Evolutionary conservation across 1,284 basidiomycete species (phyloP), one percentile per base, ranked within the genome.

Genomic region (Cystobasidium slooffiae): DNA sequence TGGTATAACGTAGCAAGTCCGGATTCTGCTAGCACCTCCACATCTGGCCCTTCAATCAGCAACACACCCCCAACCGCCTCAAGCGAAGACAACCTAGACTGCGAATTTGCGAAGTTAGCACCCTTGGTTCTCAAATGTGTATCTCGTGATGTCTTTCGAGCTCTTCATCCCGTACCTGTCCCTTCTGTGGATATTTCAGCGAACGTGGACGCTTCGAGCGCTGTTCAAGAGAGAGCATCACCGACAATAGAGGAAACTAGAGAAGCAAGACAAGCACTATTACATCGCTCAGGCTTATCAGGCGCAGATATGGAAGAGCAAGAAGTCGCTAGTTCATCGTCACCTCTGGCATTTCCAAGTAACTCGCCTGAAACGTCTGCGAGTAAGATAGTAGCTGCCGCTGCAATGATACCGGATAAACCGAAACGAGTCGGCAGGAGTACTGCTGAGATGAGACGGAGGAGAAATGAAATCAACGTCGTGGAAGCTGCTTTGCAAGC

Each of bases 401-500:
- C 22, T 12, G 49, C 20, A 14, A 8, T 20, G 9, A 9, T 22
- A 37, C 22, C 66, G 12, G 52, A 55, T 1, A 63, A 47, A 43
- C 70, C 70, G 16, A 73, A 65, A 31, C 22, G 62, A 9, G 37
- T 66, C 0, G 70, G 70, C 16, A 65, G 70, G 44, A 66, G 62
- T 46, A 65, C 62, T 9, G 52, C 49, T 8, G 70, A 73, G 41
- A 73, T 73, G 70, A 37, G 70, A 49, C 43, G 70, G 39, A 43
- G 70, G 41, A 65, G 70, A 22, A 73, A 61, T 18, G 70, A 73
- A 61, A 47, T 73, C 53, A 53, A 55, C n/a, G 52, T 73, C 22
- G 70, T 63, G 12, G 70, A 73, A 58, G 70, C 70, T 49, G 70
- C 70, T 24, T 39, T 73, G 49, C 70, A 73, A 52, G 62, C 62